These are phyloP conservation scores for Pulveroboletus sp. DNA, from an alignment of 768 basidiomycete genomes.

Conservation along the genomic window DNA sequence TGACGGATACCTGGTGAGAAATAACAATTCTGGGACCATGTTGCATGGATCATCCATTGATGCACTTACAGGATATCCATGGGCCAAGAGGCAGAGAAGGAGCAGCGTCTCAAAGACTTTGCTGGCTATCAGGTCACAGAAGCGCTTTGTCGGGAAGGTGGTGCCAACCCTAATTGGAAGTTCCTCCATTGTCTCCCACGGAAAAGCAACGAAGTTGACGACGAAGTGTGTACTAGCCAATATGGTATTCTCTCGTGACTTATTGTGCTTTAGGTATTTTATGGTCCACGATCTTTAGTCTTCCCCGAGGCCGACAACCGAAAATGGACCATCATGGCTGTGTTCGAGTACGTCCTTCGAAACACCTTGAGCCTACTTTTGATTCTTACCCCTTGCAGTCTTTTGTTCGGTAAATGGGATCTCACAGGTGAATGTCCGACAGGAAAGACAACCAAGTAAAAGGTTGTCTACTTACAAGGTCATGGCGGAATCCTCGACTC, in stretches of 20 bases:
- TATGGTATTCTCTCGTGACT: not conserved
- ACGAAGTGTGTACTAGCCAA: constrained; percentile 55
- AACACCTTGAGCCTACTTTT: not conserved
- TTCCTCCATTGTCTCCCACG: constrained; percentile 96
- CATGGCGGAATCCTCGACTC: not conserved
- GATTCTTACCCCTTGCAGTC: constrained; percentile 11
- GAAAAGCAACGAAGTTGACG: constrained; percentile 90
- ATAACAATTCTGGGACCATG: not conserved
- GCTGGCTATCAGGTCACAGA: constrained; percentile 93
- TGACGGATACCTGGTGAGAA: constrained; percentile 92
- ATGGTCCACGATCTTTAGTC: constrained; percentile 84
- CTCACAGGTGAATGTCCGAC: constrained; percentile 19
- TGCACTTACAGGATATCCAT: constrained; percentile 78
- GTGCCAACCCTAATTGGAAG: constrained; percentile 83
- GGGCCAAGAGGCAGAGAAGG: constrained; percentile 96
- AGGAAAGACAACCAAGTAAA: constrained; percentile 10
- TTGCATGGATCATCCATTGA: not conserved
- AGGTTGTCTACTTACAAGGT: not conserved
- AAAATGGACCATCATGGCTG: constrained; percentile 94
- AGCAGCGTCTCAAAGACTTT: constrained; percentile 80
- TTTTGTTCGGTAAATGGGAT: constrained; percentile 47
- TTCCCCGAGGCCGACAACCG: constrained; percentile 96
- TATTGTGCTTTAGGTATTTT: constrained; percentile 63
- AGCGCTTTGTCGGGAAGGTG: constrained; percentile 70
- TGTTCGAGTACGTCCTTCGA: constrained; percentile 67